These are phyloP conservation scores for Aspergillus wentii DNA, from an alignment of 495 filamentous ascomycete genomes.

Conservation along the genomic window DNA sequence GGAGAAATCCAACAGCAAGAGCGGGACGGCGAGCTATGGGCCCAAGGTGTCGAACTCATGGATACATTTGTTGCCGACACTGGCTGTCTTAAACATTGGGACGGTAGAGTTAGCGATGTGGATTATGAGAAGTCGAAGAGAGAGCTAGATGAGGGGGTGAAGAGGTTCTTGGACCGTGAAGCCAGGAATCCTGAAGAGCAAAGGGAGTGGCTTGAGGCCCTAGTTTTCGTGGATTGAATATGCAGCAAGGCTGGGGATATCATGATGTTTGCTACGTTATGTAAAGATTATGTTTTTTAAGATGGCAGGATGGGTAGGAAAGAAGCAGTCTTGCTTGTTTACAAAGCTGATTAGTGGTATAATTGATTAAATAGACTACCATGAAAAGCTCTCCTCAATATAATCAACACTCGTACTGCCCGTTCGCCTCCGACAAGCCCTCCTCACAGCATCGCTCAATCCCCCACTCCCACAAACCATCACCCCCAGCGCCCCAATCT, in stretches of 20 bases:
- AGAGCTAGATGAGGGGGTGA: conserved; percentile 18
- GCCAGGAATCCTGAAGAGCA: conserved; percentile 18
- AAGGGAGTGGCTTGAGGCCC: conserved; percentile 15
- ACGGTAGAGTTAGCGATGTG: conserved; percentile 15
- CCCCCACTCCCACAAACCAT: conserved; percentile 73
- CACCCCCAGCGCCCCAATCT: conserved; percentile 73
- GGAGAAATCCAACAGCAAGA: conserved; percentile 13
- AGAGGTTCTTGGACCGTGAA: conserved; percentile 20
- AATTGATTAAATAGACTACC: too few relatives aligned
- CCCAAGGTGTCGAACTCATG: conserved; percentile 22
- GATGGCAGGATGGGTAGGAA: too few relatives aligned
- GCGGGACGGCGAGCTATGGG: conserved; percentile 19
- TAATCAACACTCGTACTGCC: too few relatives aligned
- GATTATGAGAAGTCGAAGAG: conserved; percentile 17
- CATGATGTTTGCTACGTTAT: too few relatives aligned
- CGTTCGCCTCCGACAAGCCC: too few relatives aligned
- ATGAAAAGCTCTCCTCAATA: too few relatives aligned
- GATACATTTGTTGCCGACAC: conserved; percentile 16
- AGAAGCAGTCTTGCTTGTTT: too few relatives aligned
- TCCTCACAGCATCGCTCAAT: conserved; percentile 66
- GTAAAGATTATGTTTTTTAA: too few relatives aligned
- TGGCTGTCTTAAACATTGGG: conserved; percentile 23
- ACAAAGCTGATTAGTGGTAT: too few relatives aligned
- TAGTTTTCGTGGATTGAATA: conserved; percentile 19
- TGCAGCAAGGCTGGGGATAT: too few relatives aligned